Conservation (phyloP, 768 basidiomycete genomes). For the Artomyces pyxidatus region DNA sequence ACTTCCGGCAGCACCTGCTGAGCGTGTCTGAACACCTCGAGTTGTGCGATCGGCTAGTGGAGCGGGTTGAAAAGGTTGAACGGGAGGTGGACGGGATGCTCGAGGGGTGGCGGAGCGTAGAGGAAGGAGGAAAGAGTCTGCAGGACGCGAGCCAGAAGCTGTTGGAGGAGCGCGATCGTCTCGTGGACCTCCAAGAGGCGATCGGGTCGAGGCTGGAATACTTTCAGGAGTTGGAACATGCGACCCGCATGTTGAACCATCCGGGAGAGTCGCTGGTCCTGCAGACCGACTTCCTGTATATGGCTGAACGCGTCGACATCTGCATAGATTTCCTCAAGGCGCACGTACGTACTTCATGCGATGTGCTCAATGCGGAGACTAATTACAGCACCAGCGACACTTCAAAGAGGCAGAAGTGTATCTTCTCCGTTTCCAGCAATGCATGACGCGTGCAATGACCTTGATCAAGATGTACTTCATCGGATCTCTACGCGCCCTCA, state of each 20-base stretch:
- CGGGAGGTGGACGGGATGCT: conserved; percentile 73
- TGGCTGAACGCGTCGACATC: conserved; percentile 93
- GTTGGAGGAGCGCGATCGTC: conserved; percentile 78
- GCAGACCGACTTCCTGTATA: conserved; percentile 85
- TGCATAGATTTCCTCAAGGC: conserved; percentile 85
- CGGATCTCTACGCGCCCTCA: conserved; percentile 69
- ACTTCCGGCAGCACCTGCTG: conserved; percentile 80
- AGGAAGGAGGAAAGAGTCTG: conserved; percentile 85
- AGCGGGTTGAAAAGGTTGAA: conserved; percentile 66
- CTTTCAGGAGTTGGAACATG: conserved; percentile 90
- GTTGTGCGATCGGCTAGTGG: conserved; percentile 69
- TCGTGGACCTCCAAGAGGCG: conserved; percentile 75
- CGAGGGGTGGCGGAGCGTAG: conserved; percentile 78
- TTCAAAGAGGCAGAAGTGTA: conserved; percentile 92
- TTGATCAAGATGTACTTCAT: conserved; percentile 97
- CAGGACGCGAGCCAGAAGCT: conserved; percentile 88
- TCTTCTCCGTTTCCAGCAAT: conserved; percentile 95
- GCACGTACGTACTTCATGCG: conserved; percentile 50
- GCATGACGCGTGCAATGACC: conserved; percentile 96
- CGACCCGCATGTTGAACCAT: conserved; percentile 89
- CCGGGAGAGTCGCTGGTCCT: conserved; percentile 90
- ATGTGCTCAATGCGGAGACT: background rate
- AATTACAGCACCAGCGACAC: conserved; percentile 50
- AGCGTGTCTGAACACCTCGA: conserved; percentile 68
- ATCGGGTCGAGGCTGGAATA: conserved; percentile 79